Conservation (phyloP, 2,329 filamentous ascomycete genomes). For the Arthrocladium fulminans region DNA sequence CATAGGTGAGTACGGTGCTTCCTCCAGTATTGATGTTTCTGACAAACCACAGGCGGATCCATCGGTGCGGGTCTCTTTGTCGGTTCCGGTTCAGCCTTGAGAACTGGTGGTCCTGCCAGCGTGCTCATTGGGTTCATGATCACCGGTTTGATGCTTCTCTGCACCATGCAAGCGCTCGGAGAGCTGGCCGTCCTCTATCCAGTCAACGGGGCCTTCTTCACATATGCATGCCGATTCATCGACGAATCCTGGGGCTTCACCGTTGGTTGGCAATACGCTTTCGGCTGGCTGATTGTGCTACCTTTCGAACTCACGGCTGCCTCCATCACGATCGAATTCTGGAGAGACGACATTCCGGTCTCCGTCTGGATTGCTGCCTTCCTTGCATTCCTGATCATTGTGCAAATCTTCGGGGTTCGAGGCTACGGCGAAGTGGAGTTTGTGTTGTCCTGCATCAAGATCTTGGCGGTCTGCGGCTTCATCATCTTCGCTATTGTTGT, state of each 20-base stretch:
- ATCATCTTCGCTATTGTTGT: conserved; percentile 46
- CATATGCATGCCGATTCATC: conserved; percentile 58
- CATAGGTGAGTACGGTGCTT: conserved; percentile 16
- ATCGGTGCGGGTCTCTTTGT: conserved; percentile 33
- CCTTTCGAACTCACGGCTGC: conserved; percentile 21
- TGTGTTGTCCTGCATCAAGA: conserved; percentile 68
- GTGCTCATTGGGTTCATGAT: conserved; percentile 41
- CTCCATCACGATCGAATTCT: conserved; percentile 19
- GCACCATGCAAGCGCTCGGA: conserved; percentile 49
- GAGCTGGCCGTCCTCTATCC: conserved; percentile 73
- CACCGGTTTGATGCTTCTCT: conserved; percentile 51
- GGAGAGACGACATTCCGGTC: conserved; percentile 23
- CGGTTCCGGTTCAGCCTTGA: conserved; percentile 30
- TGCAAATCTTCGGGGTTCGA: conserved; percentile 76
- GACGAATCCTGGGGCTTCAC: conserved; percentile 38
- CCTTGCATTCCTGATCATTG: conserved; percentile 57
- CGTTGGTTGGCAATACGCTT: conserved; percentile 30
- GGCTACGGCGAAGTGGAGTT: conserved; percentile 80
- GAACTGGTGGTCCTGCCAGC: conserved; percentile 30
- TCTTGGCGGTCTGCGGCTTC: conserved; percentile 70
- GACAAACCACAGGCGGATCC: conserved; percentile 21
- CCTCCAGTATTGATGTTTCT: background rate
- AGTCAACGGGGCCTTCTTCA: conserved; percentile 57
- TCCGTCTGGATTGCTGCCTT: conserved; percentile 58
- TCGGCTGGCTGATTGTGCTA: conserved; percentile 17